Conservation (phyloP, 371 early-diverging fungal species). For the Syncephalastrum racemosum region DNA sequence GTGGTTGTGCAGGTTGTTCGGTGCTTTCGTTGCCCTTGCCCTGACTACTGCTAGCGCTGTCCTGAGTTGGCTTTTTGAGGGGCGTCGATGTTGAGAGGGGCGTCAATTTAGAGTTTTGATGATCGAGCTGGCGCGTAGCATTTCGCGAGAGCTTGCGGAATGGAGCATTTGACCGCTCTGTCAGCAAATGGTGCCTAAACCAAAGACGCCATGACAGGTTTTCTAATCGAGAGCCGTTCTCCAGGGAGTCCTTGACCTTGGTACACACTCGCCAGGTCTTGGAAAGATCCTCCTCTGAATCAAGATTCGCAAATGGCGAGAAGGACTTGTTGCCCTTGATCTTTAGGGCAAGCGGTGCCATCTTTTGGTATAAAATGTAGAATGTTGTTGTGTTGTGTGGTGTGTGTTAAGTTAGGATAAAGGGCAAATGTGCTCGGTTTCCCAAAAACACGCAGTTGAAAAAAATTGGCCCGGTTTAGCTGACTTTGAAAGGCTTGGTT, state of each 20-base stretch:
- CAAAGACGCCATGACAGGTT: conserved; percentile 89
- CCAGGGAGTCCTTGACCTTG: conserved; percentile 86
- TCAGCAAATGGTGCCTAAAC: conserved; percentile 62
- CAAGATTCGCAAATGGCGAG: conserved; percentile 69
- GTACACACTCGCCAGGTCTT: conserved; percentile 84
- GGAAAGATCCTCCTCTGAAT: conserved; percentile 71
- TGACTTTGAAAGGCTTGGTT: too few species aligned
- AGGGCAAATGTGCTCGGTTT: neutral
- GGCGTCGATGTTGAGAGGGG: conserved; percentile 13
- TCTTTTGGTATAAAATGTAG: conserved; percentile 18
- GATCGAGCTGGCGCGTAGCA: conserved; percentile 41
- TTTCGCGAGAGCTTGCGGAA: conserved; percentile 38
- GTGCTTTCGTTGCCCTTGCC: conserved; percentile 7
- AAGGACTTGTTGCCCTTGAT: conserved; percentile 78
- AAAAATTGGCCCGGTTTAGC: too few species aligned
- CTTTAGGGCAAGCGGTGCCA: conserved; percentile 78
- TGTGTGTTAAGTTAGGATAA: neutral
- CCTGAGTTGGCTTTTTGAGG: neutral
- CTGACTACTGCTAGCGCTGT: conserved; percentile 2
- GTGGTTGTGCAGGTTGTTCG: conserved; percentile 7
- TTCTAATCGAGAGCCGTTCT: conserved; percentile 85
- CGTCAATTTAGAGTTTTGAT: conserved; percentile 19
- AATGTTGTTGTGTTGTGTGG: neutral
- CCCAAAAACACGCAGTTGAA: conserved; percentile 1
- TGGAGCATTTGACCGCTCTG: conserved; percentile 34